Percentiles rank a stretch among this genome's conserved stretches.
phyloP scores from a whole-genome alignment of 129 eudicot genomes.

The Lonicera japonica region DNA sequence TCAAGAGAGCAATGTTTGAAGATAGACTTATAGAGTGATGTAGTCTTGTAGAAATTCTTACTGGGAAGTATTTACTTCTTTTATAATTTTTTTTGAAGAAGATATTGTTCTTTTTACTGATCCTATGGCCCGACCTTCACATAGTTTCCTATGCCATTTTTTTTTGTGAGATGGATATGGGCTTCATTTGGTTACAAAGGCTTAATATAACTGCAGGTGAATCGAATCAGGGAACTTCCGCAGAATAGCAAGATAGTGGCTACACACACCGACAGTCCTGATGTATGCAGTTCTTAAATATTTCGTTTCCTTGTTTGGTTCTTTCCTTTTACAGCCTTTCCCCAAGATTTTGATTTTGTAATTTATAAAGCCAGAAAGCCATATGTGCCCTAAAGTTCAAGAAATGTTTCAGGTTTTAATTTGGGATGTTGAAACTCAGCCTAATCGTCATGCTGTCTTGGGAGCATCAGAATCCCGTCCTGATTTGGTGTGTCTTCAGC shows the following conservation, averaged over 20 bases:
- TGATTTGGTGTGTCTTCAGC: conserved; percentile 53
- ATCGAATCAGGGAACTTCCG: conserved; percentile 94
- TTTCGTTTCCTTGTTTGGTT: background rate
- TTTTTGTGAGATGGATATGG: background rate
- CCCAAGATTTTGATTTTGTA: conserved; percentile 5
- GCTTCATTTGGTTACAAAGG: background rate
- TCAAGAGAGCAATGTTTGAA: too few species aligned
- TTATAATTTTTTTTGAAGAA: background rate
- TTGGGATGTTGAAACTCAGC: conserved; percentile 94
- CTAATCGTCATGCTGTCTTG: conserved; percentile 71
- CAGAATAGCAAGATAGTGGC: conserved; percentile 96
- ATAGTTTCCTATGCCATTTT: background rate
- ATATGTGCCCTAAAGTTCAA: conserved; percentile 1
- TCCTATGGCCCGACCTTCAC: background rate
- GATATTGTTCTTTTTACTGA: background rate
- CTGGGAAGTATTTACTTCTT: background rate
- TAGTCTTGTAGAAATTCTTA: background rate
- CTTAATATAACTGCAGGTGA: conserved; percentile 51
- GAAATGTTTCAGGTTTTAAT: conserved; percentile 53
- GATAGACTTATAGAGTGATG: background rate
- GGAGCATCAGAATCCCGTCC: conserved; percentile 78
- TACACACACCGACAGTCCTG: conserved; percentile 96
- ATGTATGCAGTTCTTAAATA: conserved; percentile 42
- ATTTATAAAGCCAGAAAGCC: background rate
- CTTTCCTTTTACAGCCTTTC: background rate